Base-by-base conservation (phyloP, 2,329 filamentous ascomycete species). In the Ophiocordyceps sinensis region DNA sequence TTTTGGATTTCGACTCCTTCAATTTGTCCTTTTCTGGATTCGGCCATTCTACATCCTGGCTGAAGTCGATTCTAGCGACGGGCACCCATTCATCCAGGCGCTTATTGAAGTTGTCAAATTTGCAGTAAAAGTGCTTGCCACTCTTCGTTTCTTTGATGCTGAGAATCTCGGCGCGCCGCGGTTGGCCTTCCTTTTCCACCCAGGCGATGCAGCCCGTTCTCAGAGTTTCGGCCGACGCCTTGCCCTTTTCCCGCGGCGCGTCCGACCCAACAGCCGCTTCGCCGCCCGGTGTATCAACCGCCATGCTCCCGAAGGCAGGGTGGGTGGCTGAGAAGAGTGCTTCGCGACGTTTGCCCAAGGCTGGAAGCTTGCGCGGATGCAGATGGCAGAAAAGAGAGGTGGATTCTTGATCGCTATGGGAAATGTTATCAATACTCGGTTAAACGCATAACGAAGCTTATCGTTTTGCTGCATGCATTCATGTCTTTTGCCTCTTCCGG, bases 51-150 rank as follows among this genome's bases (percentile, higher is more conserved):
- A 98, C 91, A 53, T 95, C 88, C 50, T 86, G 80, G 2, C 74
- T 70, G 43, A 98, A 80, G 58, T 96, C 86, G 49, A 98, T 85
- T 30, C 91, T 77, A 30, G 76, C 71, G 28, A 82, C 75, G 2
- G 83, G 72, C 10, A 98, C 80, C 91, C 91, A 98, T 68, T 98
- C 91, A 66, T 75, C 68, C 12, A 76, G 62, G 49, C 70, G 71
- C 62, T 96, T 96, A 65, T 96, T 96, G 75, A 95, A 96, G 55
- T 94, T 93, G 56, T 94, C 86, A 59, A 95, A 96, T 61, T 96
- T 94, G 54, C 94, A 93, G 62, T 95, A 95, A 57, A 89, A 95
- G 42, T 85, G 83, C 32, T 85, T 82, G 14, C 83, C 81, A 53
- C 85, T 89, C 61, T 93, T 93, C 19, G 85, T 83, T 44, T 88